phyloP scores from a whole-genome alignment of 805 yeast genomes.

The Sugiyamaella marilandica region DNA sequence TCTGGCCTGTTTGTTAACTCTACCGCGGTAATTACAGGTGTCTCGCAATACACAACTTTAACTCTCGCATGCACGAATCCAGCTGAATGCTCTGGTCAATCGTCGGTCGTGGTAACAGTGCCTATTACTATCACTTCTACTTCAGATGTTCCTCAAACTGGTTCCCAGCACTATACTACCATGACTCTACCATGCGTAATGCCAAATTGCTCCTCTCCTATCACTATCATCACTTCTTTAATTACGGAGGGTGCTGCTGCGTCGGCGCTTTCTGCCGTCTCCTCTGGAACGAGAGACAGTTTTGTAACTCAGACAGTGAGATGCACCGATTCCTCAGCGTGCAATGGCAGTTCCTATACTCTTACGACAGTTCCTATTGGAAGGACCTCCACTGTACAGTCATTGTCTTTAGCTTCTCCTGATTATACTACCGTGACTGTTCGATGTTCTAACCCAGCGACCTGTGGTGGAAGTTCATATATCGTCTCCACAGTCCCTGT shows the following conservation, averaged over 20 bases:
- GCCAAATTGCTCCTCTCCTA: neutral
- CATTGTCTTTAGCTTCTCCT: neutral
- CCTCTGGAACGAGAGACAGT: neutral
- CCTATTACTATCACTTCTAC: neutral
- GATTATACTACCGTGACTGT: conserved; percentile 12
- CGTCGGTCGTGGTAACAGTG: conserved; percentile 3
- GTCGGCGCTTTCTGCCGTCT: neutral
- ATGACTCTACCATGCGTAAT: neutral
- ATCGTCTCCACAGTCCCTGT: neutral
- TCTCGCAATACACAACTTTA: conserved; percentile 1
- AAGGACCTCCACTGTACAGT: neutral
- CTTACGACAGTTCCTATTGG: neutral
- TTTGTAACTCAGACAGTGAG: conserved; percentile 12
- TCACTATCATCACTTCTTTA: neutral
- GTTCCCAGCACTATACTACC: neutral
- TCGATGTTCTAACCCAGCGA: conserved; percentile 1
- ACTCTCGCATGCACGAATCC: conserved; percentile 7
- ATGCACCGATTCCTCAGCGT: conserved; percentile 4
- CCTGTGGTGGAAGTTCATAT: neutral
- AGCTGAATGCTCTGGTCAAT: conserved; percentile 4
- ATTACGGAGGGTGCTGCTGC: neutral
- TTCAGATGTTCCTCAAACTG: neutral
- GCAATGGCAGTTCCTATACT: neutral
- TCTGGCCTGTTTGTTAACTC: neutral
- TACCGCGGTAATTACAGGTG: neutral